phyloP scores from a whole-genome alignment of 345 rosid species.

The Rhodamnia argentea region DNA sequence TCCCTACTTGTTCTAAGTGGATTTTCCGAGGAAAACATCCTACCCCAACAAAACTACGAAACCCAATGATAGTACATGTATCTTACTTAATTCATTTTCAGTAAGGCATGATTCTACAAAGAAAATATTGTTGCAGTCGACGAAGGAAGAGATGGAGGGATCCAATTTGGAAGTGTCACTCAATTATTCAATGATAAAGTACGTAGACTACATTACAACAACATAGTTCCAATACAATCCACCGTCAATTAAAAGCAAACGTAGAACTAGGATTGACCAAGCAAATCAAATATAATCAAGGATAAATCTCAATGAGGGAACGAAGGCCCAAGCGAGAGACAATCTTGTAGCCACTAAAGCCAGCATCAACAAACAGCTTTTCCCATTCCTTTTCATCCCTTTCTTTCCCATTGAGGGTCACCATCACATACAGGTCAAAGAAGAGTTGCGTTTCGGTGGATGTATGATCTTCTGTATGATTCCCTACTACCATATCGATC shows the following conservation, averaged over 20 bases:
- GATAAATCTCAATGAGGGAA: conserved; percentile 16
- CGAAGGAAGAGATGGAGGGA: neutral
- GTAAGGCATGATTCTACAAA: too few species aligned
- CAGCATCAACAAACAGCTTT: conserved; percentile 18
- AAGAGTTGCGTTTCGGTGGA: conserved; percentile 1
- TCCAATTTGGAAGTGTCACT: neutral
- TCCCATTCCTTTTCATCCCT: conserved; percentile 24
- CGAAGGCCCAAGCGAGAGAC: conserved; percentile 3
- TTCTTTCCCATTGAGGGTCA: conserved; percentile 4
- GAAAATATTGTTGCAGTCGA: neutral
- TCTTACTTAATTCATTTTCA: too few species aligned
- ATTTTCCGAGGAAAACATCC: too few species aligned
- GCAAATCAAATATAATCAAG: neutral
- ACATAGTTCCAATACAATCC: neutral
- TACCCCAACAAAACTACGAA: too few species aligned
- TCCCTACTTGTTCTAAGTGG: too few species aligned
- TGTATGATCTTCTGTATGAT: neutral
- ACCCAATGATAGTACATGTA: too few species aligned
- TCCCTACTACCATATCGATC: neutral
- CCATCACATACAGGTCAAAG: conserved; percentile 14
- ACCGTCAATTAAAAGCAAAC: neutral
- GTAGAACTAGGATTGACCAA: neutral
- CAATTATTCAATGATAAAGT: neutral
- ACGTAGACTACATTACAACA: neutral
- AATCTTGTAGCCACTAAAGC: conserved; percentile 13